phyloP scores from a whole-genome alignment of 2,329 filamentous ascomycete species.

The Colletotrichum sp. region DNA sequence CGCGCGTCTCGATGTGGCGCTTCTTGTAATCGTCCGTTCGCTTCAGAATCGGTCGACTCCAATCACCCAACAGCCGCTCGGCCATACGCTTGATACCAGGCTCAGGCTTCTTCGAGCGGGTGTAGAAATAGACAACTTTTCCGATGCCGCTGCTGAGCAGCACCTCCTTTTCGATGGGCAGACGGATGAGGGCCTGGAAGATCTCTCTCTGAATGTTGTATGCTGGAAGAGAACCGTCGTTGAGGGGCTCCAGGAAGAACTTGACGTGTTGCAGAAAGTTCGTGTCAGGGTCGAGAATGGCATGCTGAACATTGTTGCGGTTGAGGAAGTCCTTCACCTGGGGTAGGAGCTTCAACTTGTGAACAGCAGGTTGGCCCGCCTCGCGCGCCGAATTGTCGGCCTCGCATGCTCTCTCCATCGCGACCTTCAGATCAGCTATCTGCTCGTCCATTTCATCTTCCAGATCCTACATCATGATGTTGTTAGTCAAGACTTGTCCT shows the following conservation, averaged over 20 bases:
- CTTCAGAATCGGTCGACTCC: slow-evolving; percentile 93
- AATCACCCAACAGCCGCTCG: slow-evolving; percentile 90
- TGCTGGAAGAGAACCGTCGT: slow-evolving; percentile 90
- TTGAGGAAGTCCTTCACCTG: slow-evolving; percentile 89
- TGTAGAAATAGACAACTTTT: slow-evolving; percentile 97
- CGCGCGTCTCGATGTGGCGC: slow-evolving; percentile 68
- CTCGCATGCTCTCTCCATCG: slow-evolving; percentile 90
- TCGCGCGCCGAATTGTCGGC: slow-evolving; percentile 84
- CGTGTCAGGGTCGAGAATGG: slow-evolving; percentile 90
- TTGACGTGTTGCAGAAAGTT: slow-evolving; percentile 95
- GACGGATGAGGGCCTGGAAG: slow-evolving; percentile 77
- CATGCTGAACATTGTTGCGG: slow-evolving; percentile 83
- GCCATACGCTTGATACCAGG: slow-evolving; percentile 90
- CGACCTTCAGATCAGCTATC: slow-evolving; percentile 83
- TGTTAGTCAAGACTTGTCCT: slow-evolving; percentile 24
- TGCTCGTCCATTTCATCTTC: slow-evolving; percentile 90
- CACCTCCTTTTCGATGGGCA: slow-evolving; percentile 90
- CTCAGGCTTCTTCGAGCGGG: slow-evolving; percentile 90
- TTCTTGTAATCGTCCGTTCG: slow-evolving; percentile 95
- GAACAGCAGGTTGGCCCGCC: slow-evolving; percentile 79
- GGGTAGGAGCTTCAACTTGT: slow-evolving; percentile 93
- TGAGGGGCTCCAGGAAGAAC: slow-evolving; percentile 95
- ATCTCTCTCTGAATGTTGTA: slow-evolving; percentile 98
- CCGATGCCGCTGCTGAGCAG: slow-evolving; percentile 92
- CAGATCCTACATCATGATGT: slow-evolving; percentile 67